Conservation (phyloP, 352 stramenopile species). For the Globisporangium polare region DNA sequence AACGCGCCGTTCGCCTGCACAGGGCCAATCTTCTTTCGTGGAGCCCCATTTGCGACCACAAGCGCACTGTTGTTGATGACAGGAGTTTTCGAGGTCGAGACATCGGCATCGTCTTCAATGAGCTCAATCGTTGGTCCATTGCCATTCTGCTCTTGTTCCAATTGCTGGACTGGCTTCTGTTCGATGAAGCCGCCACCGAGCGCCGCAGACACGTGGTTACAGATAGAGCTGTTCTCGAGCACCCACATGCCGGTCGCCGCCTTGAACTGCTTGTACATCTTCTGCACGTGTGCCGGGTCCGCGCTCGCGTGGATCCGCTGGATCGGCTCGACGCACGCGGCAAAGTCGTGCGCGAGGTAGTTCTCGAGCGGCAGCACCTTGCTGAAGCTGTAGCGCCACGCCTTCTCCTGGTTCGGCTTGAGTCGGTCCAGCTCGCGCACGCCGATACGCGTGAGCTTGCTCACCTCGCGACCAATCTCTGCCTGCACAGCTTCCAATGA, state of each 20-base stretch:
- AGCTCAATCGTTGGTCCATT: constrained; percentile 37
- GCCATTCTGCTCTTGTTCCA: constrained; percentile 24
- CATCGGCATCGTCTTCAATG: constrained; percentile 35
- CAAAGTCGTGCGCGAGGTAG: constrained; percentile 82
- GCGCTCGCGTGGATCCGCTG: constrained; percentile 85
- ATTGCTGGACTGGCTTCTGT: constrained; percentile 25
- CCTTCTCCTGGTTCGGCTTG: constrained; percentile 84
- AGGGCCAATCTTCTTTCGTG: constrained; percentile 10
- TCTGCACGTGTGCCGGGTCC: constrained; percentile 75
- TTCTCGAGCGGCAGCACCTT: constrained; percentile 81
- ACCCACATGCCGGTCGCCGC: constrained; percentile 82
- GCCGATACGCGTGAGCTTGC: constrained; percentile 72
- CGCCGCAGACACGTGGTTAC: constrained; percentile 64
- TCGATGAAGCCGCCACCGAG: constrained; percentile 68
- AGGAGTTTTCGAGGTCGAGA: background rate
- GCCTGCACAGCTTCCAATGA: constrained; percentile 74
- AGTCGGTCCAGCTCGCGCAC: constrained; percentile 81
- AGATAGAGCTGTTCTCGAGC: constrained; percentile 82
- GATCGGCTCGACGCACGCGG: constrained; percentile 77
- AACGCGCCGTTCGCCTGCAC: constrained; percentile 15
- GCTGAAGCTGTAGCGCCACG: constrained; percentile 82
- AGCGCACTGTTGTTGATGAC: constrained; percentile 34
- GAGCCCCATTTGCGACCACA: constrained; percentile 17
- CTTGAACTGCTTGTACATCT: constrained; percentile 86
- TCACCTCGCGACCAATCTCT: constrained; percentile 77